A percentile compares a stretch with the other conserved stretches of the same genome.
phyloP scores from a whole-genome alignment of 164 flowering plant genomes.

The Umbellularia californica region DNA sequence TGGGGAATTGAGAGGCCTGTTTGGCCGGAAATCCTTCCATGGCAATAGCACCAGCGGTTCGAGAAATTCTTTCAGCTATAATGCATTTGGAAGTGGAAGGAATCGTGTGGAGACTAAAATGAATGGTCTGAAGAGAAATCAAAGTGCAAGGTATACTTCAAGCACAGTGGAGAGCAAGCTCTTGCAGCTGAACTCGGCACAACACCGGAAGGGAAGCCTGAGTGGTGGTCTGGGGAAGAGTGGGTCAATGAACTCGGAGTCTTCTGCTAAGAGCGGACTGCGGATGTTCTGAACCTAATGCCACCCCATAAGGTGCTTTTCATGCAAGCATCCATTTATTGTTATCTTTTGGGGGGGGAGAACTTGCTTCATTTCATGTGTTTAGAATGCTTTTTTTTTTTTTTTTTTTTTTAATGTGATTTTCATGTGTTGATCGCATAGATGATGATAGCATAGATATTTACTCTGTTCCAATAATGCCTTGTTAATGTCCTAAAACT shows the following conservation, averaged over 20 bases:
- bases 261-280: not conserved
- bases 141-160: not conserved
- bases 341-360: too few relatives aligned
- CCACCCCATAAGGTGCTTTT: not conserved
- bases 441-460: not conserved
- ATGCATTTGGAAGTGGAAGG: not conserved
- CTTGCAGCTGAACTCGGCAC: too few relatives aligned
- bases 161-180: not conserved
- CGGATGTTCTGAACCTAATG: not conserved
- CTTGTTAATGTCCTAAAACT: not conserved
- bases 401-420: too few relatives aligned
- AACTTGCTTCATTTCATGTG: not conserved
- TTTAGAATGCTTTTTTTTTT: not conserved
- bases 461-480: not conserved
- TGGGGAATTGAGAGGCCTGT: slow-evolving; percentile 35
- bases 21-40: slow-evolving; percentile 43
- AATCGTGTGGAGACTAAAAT: not conserved
- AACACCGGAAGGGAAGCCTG: not conserved
- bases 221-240: not conserved
- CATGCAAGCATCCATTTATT: not conserved
- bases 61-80: not conserved
- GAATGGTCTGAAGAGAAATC: not conserved
- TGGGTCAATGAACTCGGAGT: not conserved
- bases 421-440: not conserved
- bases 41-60: slow-evolving; percentile 53